Evolutionary conservation across 1,139 yeast species (phyloP).

Genomic region (Yamadazyma siamensis): DNA sequence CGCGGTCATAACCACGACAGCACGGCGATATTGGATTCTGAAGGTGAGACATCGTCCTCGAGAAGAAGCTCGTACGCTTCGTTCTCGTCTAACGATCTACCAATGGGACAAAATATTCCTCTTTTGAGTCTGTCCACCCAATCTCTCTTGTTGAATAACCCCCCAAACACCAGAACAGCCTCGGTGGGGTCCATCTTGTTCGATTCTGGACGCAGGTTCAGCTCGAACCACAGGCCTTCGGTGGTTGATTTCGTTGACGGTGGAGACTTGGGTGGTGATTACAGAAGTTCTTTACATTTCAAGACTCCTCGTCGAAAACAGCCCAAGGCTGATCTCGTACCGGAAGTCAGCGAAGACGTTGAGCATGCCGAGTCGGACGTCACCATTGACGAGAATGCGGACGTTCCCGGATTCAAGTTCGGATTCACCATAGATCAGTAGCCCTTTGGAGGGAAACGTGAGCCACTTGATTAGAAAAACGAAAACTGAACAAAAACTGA

Average conservation of each 20-base stretch:
- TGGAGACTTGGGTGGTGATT: constrained; percentile 24
- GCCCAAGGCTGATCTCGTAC: constrained; percentile 1
- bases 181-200: constrained; percentile 27
- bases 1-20: no score
- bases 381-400: constrained; percentile 2
- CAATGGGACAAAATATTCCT: constrained; percentile 40
- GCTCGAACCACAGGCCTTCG: constrained; percentile 16
- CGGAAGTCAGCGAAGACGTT: constrained; percentile 6
- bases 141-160: constrained; percentile 17
- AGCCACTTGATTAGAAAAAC: no score
- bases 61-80: constrained; percentile 24
- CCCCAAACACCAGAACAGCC: constrained; percentile 16
- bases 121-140: constrained; percentile 30
- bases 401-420: constrained; percentile 10
- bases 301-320: constrained; percentile 31
- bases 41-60: constrained; percentile 12
- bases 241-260: constrained; percentile 27
- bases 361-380: constrained; percentile 1
- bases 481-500: no score
- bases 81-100: constrained; percentile 19
- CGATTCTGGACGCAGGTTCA: constrained; percentile 22
- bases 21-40: no score
- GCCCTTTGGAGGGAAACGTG: no score
- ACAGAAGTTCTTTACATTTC: constrained; percentile 22
- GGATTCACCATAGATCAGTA: constrained; percentile 9